Evolutionary conservation across 305 asterid species (phyloP), one percentile per base, ranked within the genome.

Genomic region (Fraxinus floribunda): DNA sequence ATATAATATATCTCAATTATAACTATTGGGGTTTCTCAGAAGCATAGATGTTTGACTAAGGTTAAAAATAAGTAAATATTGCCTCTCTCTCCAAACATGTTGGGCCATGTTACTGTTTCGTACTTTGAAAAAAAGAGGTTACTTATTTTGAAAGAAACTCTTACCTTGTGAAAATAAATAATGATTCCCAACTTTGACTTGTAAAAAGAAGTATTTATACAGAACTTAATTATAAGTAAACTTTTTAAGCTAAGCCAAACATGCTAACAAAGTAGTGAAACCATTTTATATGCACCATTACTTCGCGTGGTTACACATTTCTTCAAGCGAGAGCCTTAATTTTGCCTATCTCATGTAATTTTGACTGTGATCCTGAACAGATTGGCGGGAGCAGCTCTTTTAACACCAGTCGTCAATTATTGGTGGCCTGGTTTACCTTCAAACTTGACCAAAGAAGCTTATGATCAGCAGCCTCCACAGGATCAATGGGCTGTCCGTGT

Each of bases 401-500:
- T 93, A 36, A 88, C 92, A 36, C 99, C 99, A 4, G 98, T 87
- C 35, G 86, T 91, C 79, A 94, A 94, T 86, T 89, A 89, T 86
- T 92, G 97, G 94, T 95, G 99, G 98, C 86, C 93, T 38, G 86
- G 91, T 52, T 77, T 95, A 84, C 97, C 97, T 11, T 81, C 95
- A 34, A 88, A 94, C 79, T 41, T 93, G 84, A 91, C 97, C 3
- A 52, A 34, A 2, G 83, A 88, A 78, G 97, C 86, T 15, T 94
- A 83, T 80, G 66, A 80, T 41, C 77, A 76, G 85, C 98, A 92
- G 83, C 84, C 85, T 1, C 44, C 83, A 1, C 89, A 77, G 87
- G 98, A 95, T 74, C 97, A 90, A 66, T 94, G 98, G 99, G 91
- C 95, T 76, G 76, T 94, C 75, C 90, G 98, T n/a, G 97, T 95